phyloP scores from a whole-genome alignment of 2,329 filamentous ascomycete species.

The Pleurostoma richardsiae region DNA sequence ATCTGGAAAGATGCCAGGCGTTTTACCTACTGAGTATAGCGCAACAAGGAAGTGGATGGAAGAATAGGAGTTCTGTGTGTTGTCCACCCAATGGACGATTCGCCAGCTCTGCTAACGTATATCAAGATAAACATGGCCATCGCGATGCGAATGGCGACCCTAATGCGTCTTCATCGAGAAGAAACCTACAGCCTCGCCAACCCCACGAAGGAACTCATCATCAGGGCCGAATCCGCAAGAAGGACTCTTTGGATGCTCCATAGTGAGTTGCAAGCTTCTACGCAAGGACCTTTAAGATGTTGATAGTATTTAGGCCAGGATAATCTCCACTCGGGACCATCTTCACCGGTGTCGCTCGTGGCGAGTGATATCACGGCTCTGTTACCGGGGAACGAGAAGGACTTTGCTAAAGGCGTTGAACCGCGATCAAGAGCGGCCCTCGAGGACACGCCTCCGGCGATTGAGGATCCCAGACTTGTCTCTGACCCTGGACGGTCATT shows the following conservation, averaged over 20 bases:
- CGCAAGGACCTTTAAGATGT: background rate
- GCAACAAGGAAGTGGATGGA: slow-evolving; percentile 50
- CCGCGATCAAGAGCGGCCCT: slow-evolving; percentile 46
- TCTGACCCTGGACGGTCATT: slow-evolving; percentile 40
- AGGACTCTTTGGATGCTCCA: slow-evolving; percentile 56
- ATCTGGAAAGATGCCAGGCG: slow-evolving; percentile 50
- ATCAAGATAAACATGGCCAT: slow-evolving; percentile 50
- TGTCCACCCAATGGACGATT: background rate
- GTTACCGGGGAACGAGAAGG: slow-evolving; percentile 46
- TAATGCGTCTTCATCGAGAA: slow-evolving; percentile 51
- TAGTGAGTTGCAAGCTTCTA: slow-evolving; percentile 23
- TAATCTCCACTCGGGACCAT: slow-evolving; percentile 48
- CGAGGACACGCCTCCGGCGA: slow-evolving; percentile 45
- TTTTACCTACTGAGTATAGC: slow-evolving; percentile 56
- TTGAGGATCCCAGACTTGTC: slow-evolving; percentile 37
- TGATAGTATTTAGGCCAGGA: slow-evolving; percentile 36
- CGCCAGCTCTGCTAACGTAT: slow-evolving; percentile 10
- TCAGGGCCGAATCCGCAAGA: slow-evolving; percentile 49
- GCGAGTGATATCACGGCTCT: slow-evolving; percentile 50
- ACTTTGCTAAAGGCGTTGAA: slow-evolving; percentile 42
- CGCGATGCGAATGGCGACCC: slow-evolving; percentile 48
- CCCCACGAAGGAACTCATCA: slow-evolving; percentile 36
- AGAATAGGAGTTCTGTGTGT: slow-evolving; percentile 48
- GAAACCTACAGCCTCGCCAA: slow-evolving; percentile 43
- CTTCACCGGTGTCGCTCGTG: slow-evolving; percentile 44